Conservation (phyloP, 2,329 filamentous ascomycete genomes). For the Metarhizium humberi region DNA sequence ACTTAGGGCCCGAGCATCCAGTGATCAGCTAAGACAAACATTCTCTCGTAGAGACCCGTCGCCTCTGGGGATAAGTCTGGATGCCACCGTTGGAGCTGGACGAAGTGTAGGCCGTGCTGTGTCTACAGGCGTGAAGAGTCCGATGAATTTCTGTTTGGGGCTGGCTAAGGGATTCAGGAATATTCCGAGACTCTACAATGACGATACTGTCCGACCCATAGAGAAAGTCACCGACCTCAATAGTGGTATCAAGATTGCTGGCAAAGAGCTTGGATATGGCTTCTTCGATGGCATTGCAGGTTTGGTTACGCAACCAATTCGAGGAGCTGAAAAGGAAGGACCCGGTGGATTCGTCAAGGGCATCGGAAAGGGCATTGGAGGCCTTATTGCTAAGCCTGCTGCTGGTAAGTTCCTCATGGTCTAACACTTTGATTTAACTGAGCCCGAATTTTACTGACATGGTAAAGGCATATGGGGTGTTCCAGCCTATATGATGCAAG, state of each 20-base stretch:
- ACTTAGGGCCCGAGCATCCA: slow-evolving; percentile 2
- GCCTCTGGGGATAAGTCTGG: slow-evolving; percentile 27
- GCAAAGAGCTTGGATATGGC: slow-evolving; percentile 68
- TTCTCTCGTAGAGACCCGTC: slow-evolving; percentile 11
- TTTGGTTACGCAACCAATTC: slow-evolving; percentile 66
- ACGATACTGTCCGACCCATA: slow-evolving; percentile 67
- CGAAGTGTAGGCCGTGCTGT: slow-evolving; percentile 65
- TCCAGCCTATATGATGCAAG: slow-evolving; percentile 76
- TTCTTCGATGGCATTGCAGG: slow-evolving; percentile 77
- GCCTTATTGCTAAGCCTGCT: slow-evolving; percentile 71
- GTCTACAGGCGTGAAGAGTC: slow-evolving; percentile 65
- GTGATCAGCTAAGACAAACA: slow-evolving; percentile 8
- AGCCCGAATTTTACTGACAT: background rate
- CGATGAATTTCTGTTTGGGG: slow-evolving; percentile 76
- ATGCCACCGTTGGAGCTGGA: slow-evolving; percentile 54
- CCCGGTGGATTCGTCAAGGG: slow-evolving; percentile 62
- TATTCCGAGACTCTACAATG: slow-evolving; percentile 74
- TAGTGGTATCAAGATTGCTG: slow-evolving; percentile 68
- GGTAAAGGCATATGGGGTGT: slow-evolving; percentile 47
- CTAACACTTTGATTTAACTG: background rate
- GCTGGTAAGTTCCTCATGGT: slow-evolving; percentile 46
- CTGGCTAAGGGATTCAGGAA: slow-evolving; percentile 84
- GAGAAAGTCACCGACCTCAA: slow-evolving; percentile 71
- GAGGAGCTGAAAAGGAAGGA: slow-evolving; percentile 42
- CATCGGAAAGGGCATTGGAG: slow-evolving; percentile 74